Percentiles rank a stretch among this genome's conserved stretches.
Evolutionary conservation across 2,329 filamentous ascomycete genomes (phyloP).

Genomic region (Fusarium sp.): DNA sequence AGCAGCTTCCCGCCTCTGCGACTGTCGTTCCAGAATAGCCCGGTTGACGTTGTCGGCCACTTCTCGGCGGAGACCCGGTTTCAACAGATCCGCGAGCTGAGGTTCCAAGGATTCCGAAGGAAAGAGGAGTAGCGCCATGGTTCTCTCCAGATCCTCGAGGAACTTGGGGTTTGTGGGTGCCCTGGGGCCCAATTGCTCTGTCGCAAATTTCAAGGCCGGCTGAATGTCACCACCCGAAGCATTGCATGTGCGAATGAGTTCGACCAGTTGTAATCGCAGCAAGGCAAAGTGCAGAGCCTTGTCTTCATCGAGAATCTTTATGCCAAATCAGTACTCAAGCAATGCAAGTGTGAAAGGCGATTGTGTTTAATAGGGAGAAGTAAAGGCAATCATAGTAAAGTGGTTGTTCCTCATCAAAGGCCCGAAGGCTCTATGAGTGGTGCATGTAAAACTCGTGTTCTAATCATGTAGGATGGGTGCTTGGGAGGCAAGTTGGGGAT

Average conservation of each 20-base stretch:
- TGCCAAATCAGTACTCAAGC: conserved; percentile 20
- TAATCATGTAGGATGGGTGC: conserved; percentile 76
- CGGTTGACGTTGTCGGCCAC: conserved; percentile 92
- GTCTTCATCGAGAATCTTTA: conserved; percentile 84
- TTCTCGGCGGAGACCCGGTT: conserved; percentile 78
- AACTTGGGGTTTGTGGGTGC: conserved; percentile 84
- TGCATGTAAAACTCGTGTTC: conserved; percentile 92
- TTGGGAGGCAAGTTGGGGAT: conserved; percentile 48
- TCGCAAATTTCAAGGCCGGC: conserved; percentile 85
- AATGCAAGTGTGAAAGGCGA: neutral
- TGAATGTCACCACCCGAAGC: conserved; percentile 73
- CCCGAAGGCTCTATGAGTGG: conserved; percentile 94
- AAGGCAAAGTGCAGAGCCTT: conserved; percentile 87
- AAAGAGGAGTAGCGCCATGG: conserved; percentile 92
- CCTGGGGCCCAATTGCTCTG: conserved; percentile 82
- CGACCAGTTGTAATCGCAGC: conserved; percentile 88
- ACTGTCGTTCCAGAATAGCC: conserved; percentile 79
- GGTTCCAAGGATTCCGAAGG: conserved; percentile 79
- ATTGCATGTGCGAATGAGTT: conserved; percentile 83
- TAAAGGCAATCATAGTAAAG: conserved; percentile 54
- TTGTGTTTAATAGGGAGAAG: conserved; percentile 6
- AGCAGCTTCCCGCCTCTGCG: conserved; percentile 76
- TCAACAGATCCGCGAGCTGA: conserved; percentile 76
- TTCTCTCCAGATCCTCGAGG: conserved; percentile 85
- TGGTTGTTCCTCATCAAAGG: conserved; percentile 90